Conservation (phyloP, 2,329 filamentous ascomycete species). For the Aureobasidium mangrovei region DNA sequence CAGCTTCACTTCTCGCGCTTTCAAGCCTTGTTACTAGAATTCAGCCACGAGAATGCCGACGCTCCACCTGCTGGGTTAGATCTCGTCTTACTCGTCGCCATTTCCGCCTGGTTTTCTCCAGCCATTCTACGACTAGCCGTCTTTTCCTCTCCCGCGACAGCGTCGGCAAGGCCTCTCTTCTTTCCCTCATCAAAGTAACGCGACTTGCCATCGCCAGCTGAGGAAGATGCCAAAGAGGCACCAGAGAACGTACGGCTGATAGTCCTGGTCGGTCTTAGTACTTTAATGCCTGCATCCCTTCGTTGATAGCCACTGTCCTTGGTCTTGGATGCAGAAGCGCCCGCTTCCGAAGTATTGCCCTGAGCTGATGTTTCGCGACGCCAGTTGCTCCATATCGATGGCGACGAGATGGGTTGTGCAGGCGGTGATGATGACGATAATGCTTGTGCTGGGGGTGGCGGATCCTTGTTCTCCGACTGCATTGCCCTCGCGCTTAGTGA, state of each 20-base stretch:
- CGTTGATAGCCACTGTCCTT: slow-evolving; percentile 57
- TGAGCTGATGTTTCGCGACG: slow-evolving; percentile 31
- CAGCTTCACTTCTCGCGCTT: neutral
- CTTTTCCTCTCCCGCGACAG: slow-evolving; percentile 12
- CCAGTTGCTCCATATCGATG: slow-evolving; percentile 43
- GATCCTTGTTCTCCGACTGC: slow-evolving; percentile 15
- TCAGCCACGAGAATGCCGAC: slow-evolving; percentile 91
- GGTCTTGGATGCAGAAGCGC: slow-evolving; percentile 44
- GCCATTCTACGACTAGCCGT: slow-evolving; percentile 1
- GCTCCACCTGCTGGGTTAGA: slow-evolving; percentile 85
- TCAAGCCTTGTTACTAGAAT: slow-evolving; percentile 25
- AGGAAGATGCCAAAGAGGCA: slow-evolving; percentile 25
- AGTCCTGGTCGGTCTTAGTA: slow-evolving; percentile 69
- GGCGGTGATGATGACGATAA: neutral
- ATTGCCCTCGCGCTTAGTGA: slow-evolving; percentile 21
- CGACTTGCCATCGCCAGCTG: slow-evolving; percentile 29
- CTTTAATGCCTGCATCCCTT: slow-evolving; percentile 74
- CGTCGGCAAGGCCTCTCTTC: slow-evolving; percentile 11
- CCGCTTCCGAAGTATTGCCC: slow-evolving; percentile 38
- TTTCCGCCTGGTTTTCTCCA: slow-evolving; percentile 6
- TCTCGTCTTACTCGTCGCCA: slow-evolving; percentile 23
- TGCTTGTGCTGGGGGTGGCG: neutral
- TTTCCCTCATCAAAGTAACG: slow-evolving; percentile 44
- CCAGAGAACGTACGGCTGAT: slow-evolving; percentile 42
- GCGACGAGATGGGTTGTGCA: slow-evolving; percentile 24